Base-by-base conservation (phyloP, 2,329 filamentous ascomycete genomes). In the Chaetomium sp. region DNA sequence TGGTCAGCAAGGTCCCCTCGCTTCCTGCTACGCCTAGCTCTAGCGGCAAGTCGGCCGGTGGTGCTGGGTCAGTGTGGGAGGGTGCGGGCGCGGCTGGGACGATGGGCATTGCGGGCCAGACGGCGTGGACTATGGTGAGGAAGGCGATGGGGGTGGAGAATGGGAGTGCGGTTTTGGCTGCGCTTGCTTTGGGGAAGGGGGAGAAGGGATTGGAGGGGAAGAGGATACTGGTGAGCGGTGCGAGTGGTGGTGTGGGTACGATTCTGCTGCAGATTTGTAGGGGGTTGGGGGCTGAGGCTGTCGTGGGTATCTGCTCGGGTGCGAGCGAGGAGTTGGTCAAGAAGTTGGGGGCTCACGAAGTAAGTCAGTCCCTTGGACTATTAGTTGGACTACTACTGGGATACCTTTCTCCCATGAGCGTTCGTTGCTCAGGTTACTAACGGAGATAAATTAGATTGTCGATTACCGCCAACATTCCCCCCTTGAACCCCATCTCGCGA, bases 171-270 rank as follows among this genome's bases (percentile, higher is more conserved):
- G 40, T 1, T 27, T 27, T 27, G 19, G 19, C 19, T 2, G 19
- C 19, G 19, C 19, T 27, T 27, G 19, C 19, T 3, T 27, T 27
- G 3, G 19, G 19, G 10, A 44, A 10, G 12, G 37, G n/a, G 34
- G 9, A 19, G 8, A 11, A 10, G 34, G 3, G 47, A 53, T 50
- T 69, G 56, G 67, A 70, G 33, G 72, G 76, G 0, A 67, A 72
- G 40, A 65, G 70, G 2, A 74, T 79, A 38, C 61, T 80, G 47
- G 67, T 80, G 4, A 77, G 79, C 59, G 78, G 76, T 3, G 78
- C 75, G 19, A 78, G 76, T 60, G 77, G 78, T 0, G 77, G 76
- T 10, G 74, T 80, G 5, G 78, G 78, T 10, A 70, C 71, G 19
- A 61, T 79, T 49, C 67, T 72, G 1, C 66, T 78, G 47, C 78